Evolutionary conservation across 305 asterid genomes (phyloP).

Genomic region (Coffea humblotiana): DNA sequence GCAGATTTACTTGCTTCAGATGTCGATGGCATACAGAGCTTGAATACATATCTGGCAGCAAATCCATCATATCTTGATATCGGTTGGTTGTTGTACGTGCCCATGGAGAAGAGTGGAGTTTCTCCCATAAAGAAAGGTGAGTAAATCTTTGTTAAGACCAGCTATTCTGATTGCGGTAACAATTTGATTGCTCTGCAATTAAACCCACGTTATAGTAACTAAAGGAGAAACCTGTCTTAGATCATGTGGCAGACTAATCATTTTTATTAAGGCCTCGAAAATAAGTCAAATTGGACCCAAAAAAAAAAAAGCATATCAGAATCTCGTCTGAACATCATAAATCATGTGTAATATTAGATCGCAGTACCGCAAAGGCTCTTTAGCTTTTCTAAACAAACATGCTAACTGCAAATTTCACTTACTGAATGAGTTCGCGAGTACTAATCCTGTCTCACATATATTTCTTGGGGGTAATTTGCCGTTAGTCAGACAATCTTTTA

Average conservation of each 20-base stretch:
- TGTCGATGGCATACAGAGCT: constrained; percentile 34
- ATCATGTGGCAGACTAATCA: neutral
- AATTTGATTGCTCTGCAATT: neutral
- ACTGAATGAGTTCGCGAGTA: neutral
- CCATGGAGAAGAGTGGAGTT: constrained; percentile 54
- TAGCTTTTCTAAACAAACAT: neutral
- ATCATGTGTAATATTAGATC: neutral
- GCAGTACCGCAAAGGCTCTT: neutral
- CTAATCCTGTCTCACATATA: neutral
- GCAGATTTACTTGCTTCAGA: constrained; percentile 46
- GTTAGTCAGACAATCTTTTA: neutral
- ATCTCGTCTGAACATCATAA: too few relatives aligned
- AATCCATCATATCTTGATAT: constrained; percentile 42
- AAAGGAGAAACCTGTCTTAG: neutral
- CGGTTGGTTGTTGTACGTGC: constrained; percentile 78
- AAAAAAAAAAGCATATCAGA: too few relatives aligned
- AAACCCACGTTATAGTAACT: neutral
- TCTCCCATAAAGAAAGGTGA: constrained; percentile 39
- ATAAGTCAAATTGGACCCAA: neutral
- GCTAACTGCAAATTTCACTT: neutral
- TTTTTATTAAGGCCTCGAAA: neutral
- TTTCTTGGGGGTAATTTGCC: neutral
- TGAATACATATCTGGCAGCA: constrained; percentile 48
- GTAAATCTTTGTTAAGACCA: neutral
- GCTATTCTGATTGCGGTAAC: neutral